phyloP scores from a whole-genome alignment of 148 eudicot species.

The Cornus suecica region DNA sequence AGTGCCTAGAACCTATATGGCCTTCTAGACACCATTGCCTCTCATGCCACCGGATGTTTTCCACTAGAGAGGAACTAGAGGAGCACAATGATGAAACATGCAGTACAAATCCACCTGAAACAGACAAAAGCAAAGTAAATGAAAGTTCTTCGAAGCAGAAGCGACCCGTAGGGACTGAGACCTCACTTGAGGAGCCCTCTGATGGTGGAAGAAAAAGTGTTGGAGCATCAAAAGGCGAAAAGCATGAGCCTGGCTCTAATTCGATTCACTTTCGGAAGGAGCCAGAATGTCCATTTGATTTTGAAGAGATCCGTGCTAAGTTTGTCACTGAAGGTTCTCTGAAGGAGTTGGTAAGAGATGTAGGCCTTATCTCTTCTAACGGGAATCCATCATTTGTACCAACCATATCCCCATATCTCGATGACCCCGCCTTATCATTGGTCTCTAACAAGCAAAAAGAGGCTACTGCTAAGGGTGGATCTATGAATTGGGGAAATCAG shows the following conservation, averaged over 20 bases:
- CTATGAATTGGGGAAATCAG: conserved; percentile 10
- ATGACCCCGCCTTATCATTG: conserved; percentile 29
- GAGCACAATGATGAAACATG: conserved; percentile 32
- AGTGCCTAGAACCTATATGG: conserved; percentile 50
- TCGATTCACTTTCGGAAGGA: conserved; percentile 6
- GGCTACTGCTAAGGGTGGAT: not conserved
- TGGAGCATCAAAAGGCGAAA: conserved; percentile 17
- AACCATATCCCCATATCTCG: conserved; percentile 20
- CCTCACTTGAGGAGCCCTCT: conserved; percentile 14
- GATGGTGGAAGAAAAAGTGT: conserved; percentile 5
- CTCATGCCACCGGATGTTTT: conserved; percentile 36
- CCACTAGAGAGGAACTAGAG: conserved; percentile 25
- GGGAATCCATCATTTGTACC: conserved; percentile 38
- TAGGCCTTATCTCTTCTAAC: conserved; percentile 37
- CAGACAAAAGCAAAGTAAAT: conserved; percentile 13
- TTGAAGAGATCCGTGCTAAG: conserved; percentile 36
- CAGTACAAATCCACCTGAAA: conserved; percentile 10
- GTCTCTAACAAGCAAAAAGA: conserved; percentile 12
- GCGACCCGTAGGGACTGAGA: conserved; percentile 16
- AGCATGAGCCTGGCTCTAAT: conserved; percentile 12
- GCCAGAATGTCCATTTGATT: conserved; percentile 35
- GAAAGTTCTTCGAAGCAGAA: conserved; percentile 29
- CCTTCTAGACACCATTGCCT: conserved; percentile 41
- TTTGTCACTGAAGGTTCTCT: conserved; percentile 34
- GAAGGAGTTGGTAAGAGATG: conserved; percentile 33